These are phyloP conservation scores for Barnettozyma vustinii DNA, from an alignment of 805 yeast genomes.

Conservation along the genomic window DNA sequence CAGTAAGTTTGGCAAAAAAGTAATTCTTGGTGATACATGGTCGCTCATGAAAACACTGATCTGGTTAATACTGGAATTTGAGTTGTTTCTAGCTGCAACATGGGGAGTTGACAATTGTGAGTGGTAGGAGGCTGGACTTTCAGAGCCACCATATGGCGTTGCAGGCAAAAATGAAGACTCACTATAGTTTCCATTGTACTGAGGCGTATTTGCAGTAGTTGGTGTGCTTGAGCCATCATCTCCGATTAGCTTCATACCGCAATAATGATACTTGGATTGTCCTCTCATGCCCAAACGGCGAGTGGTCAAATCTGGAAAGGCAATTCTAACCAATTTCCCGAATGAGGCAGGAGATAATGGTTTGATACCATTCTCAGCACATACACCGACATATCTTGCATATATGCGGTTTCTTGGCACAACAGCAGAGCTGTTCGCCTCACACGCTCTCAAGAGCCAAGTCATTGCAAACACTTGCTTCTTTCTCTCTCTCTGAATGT, in stretches of 20 bases:
- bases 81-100: constrained; percentile 3
- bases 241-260: constrained; percentile 55
- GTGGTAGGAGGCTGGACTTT: constrained; percentile 22
- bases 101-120: constrained; percentile 25
- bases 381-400: constrained; percentile 56
- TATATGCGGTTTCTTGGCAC: constrained; percentile 65
- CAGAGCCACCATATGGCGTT: constrained; percentile 26
- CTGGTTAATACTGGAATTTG: constrained; percentile 6
- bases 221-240: constrained; percentile 26
- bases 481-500: constrained; percentile 46
- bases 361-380: constrained; percentile 47
- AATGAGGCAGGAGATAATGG: constrained; percentile 73
- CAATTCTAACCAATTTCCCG: constrained; percentile 62
- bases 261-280: constrained; percentile 74
- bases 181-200: constrained; percentile 16
- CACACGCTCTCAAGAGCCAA: constrained; percentile 68
- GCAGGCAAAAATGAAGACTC: constrained; percentile 24
- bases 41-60: constrained; percentile 16
- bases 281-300: constrained; percentile 77
- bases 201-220: constrained; percentile 23
- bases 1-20: constrained; percentile 20
- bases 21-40: constrained; percentile 13
- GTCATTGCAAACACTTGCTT: constrained; percentile 78
- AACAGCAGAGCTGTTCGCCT: constrained; percentile 41
- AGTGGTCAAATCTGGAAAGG: constrained; percentile 61